Evolutionary conservation across 139 green algal genomes (phyloP).

Genomic region (Chlamydomonas asymmetrica): DNA sequence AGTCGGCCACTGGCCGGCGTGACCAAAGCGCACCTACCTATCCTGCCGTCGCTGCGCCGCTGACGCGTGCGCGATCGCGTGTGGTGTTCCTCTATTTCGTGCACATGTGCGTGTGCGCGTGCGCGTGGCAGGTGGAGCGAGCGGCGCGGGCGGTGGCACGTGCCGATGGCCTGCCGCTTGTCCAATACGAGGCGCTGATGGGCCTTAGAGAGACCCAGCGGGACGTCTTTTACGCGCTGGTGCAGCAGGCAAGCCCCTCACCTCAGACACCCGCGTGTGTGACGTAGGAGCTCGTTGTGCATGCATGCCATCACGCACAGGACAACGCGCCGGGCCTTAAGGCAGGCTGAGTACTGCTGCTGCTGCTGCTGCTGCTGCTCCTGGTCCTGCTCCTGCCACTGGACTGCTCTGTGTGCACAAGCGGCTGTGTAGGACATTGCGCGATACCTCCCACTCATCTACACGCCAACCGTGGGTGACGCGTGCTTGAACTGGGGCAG

Average conservation of each 20-base stretch:
- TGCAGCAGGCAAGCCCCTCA: conserved; percentile 3
- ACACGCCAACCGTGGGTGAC: conserved; percentile 94
- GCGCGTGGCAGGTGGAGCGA: too few species aligned
- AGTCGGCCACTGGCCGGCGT: too few species aligned
- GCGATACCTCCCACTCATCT: conserved; percentile 78
- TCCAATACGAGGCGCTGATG: conserved; percentile 24
- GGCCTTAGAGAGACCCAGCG: conserved; percentile 23
- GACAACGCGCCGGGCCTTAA: not conserved
- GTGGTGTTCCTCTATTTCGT: too few species aligned
- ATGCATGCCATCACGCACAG: not conserved
- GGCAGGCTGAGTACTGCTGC: not conserved
- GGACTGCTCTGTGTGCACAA: too few species aligned
- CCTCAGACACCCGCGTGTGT: not conserved
- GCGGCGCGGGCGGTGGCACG: conserved; percentile 17
- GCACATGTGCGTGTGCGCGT: too few species aligned
- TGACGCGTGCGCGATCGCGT: too few species aligned
- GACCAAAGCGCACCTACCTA: too few species aligned
- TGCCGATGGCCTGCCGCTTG: not conserved
- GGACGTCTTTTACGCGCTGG: conserved; percentile 26
- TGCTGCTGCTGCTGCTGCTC: not conserved
- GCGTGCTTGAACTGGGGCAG: conserved; percentile 81
- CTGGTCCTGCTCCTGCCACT: not conserved
- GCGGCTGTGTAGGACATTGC: conserved; percentile 39
- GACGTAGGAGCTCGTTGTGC: not conserved
- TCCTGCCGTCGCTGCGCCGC: too few species aligned